Percentiles rank a stretch among this genome's conserved stretches.
Evolutionary conservation across 805 yeast genomes (phyloP).

Genomic region (Pichia phayaonensis): DNA sequence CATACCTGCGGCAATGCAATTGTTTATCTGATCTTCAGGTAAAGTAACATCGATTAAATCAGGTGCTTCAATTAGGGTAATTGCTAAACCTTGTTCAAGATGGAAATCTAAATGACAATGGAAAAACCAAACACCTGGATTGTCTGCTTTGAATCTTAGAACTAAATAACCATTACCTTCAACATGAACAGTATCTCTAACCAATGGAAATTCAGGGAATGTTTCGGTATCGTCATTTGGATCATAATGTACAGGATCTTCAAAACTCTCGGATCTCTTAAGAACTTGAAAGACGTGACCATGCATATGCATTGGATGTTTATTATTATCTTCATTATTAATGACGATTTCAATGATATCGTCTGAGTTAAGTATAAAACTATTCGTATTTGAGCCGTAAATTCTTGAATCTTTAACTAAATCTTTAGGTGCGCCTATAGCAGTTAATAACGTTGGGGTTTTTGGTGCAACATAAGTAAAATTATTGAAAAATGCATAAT

Average conservation of each 20-base stretch:
- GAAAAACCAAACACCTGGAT: constrained; percentile 93
- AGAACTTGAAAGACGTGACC: constrained; percentile 83
- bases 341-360: constrained; percentile 70
- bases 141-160: constrained; percentile 67
- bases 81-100: constrained; percentile 72
- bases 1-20: constrained; percentile 41
- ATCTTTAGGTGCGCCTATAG: constrained; percentile 48
- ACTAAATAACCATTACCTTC: constrained; percentile 63
- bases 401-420: constrained; percentile 48
- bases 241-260: constrained; percentile 47
- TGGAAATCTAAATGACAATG: constrained; percentile 91
- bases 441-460: constrained; percentile 64
- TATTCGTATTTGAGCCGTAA: constrained; percentile 66
- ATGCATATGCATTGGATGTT: constrained; percentile 94
- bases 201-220: constrained; percentile 52
- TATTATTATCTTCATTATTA: constrained; percentile 79
- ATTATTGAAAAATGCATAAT: constrained; percentile 70
- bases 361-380: constrained; percentile 49
- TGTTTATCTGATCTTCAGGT: constrained; percentile 40
- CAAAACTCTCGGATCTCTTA: constrained; percentile 53
- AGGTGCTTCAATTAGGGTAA: constrained; percentile 68
- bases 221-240: constrained; percentile 29
- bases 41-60: constrained; percentile 35
- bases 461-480: constrained; percentile 58
- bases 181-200: constrained; percentile 66